Percentiles rank a stretch among this genome's conserved stretches.
phyloP scores from a whole-genome alignment of 257 asterid species.

The Dorcoceras hygrometricum region DNA sequence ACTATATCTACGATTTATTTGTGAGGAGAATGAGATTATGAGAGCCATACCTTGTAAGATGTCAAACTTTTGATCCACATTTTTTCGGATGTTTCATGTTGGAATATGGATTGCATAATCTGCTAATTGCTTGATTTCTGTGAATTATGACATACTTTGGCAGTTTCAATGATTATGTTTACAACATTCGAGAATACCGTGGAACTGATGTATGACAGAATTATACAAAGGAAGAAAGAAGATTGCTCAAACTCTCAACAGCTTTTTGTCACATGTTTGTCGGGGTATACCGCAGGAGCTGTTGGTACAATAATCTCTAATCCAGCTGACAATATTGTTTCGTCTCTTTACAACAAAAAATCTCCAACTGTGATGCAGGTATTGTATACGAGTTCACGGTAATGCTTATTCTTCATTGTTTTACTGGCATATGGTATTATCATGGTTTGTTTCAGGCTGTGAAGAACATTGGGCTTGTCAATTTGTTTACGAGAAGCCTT shows the following conservation, averaged over 20 bases:
- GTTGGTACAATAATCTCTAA: slow-evolving; percentile 64
- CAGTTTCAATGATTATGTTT: slow-evolving; percentile 77
- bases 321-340: slow-evolving; percentile 71
- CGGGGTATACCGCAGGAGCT: slow-evolving; percentile 72
- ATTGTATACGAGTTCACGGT: background rate
- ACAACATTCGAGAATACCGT: slow-evolving; percentile 73
- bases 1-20: background rate
- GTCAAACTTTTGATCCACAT: slow-evolving; percentile 15
- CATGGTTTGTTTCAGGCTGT: slow-evolving; percentile 42
- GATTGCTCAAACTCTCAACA: slow-evolving; percentile 66
- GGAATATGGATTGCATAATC: slow-evolving; percentile 1
- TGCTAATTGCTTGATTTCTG: slow-evolving; percentile 4
- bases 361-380: slow-evolving; percentile 48
- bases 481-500: slow-evolving; percentile 68
- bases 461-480: slow-evolving; percentile 52
- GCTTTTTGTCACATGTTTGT: slow-evolving; percentile 60
- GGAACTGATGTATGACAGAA: slow-evolving; percentile 46
- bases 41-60: slow-evolving; percentile 1
- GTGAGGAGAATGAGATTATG: slow-evolving; percentile 7
- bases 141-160: slow-evolving; percentile 21
- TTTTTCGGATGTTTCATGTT: background rate
- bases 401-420: background rate
- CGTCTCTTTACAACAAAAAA: slow-evolving; percentile 57
- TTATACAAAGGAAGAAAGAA: slow-evolving; percentile 50
- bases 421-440: slow-evolving; percentile 1